Percentiles rank a stretch among this genome's conserved stretches.
Evolutionary conservation across 148 eudicot species (phyloP).

Genomic region (Rhododendron williamsianum): DNA sequence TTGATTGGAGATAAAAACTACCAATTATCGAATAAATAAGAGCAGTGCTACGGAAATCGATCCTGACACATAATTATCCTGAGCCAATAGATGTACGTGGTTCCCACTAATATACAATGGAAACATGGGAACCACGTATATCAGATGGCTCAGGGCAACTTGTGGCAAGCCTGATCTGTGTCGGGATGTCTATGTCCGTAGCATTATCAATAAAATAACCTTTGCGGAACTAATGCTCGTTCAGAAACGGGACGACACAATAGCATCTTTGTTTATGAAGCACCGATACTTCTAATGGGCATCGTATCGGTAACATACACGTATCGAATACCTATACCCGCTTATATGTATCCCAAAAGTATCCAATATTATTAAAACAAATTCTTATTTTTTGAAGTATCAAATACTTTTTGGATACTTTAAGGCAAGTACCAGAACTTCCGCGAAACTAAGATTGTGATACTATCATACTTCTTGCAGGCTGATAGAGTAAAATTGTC

Average conservation of each 20-base stretch:
- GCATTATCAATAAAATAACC: not conserved
- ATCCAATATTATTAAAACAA: not conserved
- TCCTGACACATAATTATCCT: not conserved
- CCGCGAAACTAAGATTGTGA: not conserved
- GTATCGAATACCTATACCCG: not conserved
- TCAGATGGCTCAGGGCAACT: not conserved
- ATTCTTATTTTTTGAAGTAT: not conserved
- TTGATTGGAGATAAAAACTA: not conserved
- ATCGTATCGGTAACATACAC: not conserved
- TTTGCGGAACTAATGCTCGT: not conserved
- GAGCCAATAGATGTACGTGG: not conserved
- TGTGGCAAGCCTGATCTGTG: not conserved
- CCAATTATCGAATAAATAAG: not conserved
- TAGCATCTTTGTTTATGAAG: not conserved
- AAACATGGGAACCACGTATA: not conserved
- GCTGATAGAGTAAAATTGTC: too few species aligned
- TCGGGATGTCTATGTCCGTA: not conserved
- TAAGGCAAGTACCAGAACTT: not conserved
- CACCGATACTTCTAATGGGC: not conserved
- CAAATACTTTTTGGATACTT: not conserved
- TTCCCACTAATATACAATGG: not conserved
- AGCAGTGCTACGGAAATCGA: not conserved
- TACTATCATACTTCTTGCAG: too few species aligned
- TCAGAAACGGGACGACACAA: not conserved
- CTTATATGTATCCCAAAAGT: not conserved